Evolutionary conservation across 208 protist species (phyloP), one percentile per base, ranked within the genome.

Genomic region (Plasmodiophora brassicae): DNA sequence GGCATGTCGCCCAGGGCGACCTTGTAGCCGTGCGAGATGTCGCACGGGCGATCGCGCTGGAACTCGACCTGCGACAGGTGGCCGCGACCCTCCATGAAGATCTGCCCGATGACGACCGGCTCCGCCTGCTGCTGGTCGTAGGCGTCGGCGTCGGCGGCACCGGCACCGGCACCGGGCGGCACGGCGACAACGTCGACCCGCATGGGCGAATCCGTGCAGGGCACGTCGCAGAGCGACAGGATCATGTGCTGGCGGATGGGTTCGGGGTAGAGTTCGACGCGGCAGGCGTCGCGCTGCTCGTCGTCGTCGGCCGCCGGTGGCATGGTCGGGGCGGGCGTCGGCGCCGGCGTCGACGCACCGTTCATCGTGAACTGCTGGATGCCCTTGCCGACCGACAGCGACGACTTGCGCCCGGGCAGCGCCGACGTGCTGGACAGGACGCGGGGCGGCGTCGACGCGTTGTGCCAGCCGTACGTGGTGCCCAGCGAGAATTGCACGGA

Each of bases 151-250:
- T n/a, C n/a, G n/a, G n/a, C n/a, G n/a, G n/a, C n/a, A n/a, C n/a
- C n/a, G n/a, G n/a, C n/a, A n/a, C n/a, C n/a, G n/a, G n/a, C n/a
- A n/a, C n/a, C n/a, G n/a, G n/a, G n/a, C n/a, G n/a, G n/a, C n/a
- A n/a, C n/a, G 65, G n/a, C 65, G 14, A 78, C 65, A 38, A 78
- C 41, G 20, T 78, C 65, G 14, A 78, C 65, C 65, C 65, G 5
- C 32, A 78, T 44, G 32, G 65, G 14, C 65, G 65, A 78, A 14
- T 38, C 65, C 14, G 65, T 78, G 5, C 5, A 32, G n/a, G 65
- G 65, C 10, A 78, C n/a, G 20, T 78, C 65, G n/a, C 65, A 78
- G 41, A 78, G 65, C 65, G 65, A 78, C 65, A 78, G 65, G n/a
- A 78, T 78, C 65, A 78, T 78, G 65, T 78, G 65, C 14, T 5